Evolutionary conservation across 2,329 filamentous ascomycete genomes (phyloP).

Genomic region (Colletotrichum tanaceti): DNA sequence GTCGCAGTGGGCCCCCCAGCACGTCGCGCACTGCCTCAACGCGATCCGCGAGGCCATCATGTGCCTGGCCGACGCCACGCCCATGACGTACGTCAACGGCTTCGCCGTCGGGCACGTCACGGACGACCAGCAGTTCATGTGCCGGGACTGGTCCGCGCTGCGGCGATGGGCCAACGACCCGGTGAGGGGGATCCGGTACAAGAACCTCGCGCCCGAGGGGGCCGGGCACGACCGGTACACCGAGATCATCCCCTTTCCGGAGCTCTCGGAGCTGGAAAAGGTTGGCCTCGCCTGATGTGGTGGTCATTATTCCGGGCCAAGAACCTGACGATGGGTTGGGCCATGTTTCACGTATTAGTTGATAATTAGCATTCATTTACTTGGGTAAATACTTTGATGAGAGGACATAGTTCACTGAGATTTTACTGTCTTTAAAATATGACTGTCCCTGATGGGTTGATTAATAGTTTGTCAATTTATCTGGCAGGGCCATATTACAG

Average conservation of each 20-base stretch:
- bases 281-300: conserved; percentile 16
- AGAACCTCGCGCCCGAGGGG: conserved; percentile 20
- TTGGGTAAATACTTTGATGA: too few species aligned
- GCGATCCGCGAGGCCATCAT: conserved; percentile 25
- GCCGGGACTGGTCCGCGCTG: conserved; percentile 28
- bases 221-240: conserved; percentile 25
- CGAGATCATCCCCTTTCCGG: conserved; percentile 26
- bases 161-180: conserved; percentile 29
- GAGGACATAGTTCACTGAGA: too few species aligned
- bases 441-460: too few species aligned
- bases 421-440: too few species aligned
- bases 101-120: conserved; percentile 27
- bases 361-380: too few species aligned
- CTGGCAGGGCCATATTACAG: accelerated
- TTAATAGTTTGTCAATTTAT: too few species aligned
- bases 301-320: too few species aligned
- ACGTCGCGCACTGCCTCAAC: conserved; percentile 28
- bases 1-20: conserved; percentile 27
- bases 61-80: conserved; percentile 26
- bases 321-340: too few species aligned
- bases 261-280: conserved; percentile 18
- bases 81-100: conserved; percentile 29
- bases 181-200: conserved; percentile 19
- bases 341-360: too few species aligned
- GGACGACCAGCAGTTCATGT: conserved; percentile 30